phyloP scores from a whole-genome alignment of 2,329 filamentous ascomycete genomes.

The Monosporascus sp. region DNA sequence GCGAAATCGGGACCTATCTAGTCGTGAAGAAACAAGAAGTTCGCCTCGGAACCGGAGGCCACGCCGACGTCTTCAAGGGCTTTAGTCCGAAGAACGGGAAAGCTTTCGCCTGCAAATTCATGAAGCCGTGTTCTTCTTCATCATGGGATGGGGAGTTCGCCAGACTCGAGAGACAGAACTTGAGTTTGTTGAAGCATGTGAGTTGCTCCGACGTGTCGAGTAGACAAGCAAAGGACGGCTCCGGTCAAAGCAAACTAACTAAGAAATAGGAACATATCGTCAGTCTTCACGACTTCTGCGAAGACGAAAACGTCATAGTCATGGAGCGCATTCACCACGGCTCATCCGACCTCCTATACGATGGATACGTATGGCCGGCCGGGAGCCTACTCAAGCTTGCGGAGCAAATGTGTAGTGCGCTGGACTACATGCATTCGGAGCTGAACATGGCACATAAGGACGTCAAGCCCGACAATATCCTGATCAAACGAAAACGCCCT shows the following conservation, averaged over 20 bases:
- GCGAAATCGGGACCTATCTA: no score
- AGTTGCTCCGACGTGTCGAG: background rate
- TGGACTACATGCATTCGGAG: background rate
- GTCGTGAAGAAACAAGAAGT: no score
- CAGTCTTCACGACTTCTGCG: background rate
- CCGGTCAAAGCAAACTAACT: background rate
- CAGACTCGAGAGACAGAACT: background rate
- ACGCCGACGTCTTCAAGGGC: no score
- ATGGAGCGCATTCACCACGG: background rate
- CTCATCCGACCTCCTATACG: background rate
- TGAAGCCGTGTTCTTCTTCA: no score
- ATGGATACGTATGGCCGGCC: background rate
- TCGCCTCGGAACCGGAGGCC: no score
- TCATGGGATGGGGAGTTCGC: background rate
- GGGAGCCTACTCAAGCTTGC: background rate
- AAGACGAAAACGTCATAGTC: background rate
- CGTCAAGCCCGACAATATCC: background rate
- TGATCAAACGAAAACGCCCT: background rate
- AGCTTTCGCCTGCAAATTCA: no score
- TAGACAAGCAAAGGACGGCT: background rate
- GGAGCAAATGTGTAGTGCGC: background rate
- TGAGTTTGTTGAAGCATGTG: background rate
- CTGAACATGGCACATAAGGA: background rate
- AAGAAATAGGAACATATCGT: background rate
- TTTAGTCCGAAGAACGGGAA: no score